These are phyloP conservation scores for Pestalotiopsis sp. DNA, from an alignment of 2,329 filamentous ascomycete species.

Conservation along the genomic window DNA sequence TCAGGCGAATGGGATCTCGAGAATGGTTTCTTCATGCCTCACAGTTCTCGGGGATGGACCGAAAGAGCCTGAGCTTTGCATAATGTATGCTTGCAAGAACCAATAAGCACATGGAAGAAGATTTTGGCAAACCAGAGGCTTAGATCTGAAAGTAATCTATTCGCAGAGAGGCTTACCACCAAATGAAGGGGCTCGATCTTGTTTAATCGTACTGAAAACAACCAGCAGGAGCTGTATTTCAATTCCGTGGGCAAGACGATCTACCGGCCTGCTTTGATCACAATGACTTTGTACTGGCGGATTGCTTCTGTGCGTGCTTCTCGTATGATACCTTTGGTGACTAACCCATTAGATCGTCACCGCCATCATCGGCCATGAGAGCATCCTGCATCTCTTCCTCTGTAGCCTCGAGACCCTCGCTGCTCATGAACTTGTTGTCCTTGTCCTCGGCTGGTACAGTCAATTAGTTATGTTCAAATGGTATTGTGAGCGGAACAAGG, in stretches of 20 bases:
- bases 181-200: no score
- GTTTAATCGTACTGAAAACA: no score
- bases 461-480: conserved; percentile 12
- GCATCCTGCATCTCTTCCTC: conserved; percentile 63
- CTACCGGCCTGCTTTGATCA: neutral
- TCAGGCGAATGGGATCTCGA: no score
- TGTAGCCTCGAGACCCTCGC: conserved; percentile 65
- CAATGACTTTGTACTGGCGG: neutral
- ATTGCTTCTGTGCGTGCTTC: neutral
- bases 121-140: neutral
- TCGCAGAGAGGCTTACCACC: no score
- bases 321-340: no score
- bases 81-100: neutral
- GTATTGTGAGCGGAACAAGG: conserved; percentile 3
- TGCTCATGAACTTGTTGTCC: conserved; percentile 69
- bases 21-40: no score
- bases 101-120: neutral
- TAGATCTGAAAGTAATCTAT: neutral
- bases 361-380: conserved; percentile 31
- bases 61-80: no score
- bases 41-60: no score
- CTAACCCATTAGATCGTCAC: conserved; percentile 33
- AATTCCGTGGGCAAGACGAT: neutral
- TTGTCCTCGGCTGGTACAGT: conserved; percentile 61
- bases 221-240: neutral